These are phyloP conservation scores for Lipomyces chichibuensis DNA, from an alignment of 805 yeast species.

Conservation along the genomic window DNA sequence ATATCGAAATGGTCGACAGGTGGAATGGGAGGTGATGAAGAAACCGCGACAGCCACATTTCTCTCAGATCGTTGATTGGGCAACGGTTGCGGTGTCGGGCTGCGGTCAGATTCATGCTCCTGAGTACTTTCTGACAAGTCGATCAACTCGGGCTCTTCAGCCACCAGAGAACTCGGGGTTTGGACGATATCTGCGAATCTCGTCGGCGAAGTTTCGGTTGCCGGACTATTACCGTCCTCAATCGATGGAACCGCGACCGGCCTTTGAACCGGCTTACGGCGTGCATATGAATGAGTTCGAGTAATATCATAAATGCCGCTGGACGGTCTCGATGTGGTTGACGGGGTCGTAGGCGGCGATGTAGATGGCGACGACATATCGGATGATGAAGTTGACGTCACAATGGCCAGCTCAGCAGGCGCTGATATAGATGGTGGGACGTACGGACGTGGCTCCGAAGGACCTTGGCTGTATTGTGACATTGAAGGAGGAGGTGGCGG, in stretches of 20 bases:
- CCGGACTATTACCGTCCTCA: neutral
- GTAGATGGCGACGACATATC: constrained; percentile 10
- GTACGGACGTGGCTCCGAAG: constrained; percentile 19
- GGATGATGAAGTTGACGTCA: neutral
- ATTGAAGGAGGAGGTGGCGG: constrained; percentile 26
- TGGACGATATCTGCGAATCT: neutral
- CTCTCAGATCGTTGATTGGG: neutral
- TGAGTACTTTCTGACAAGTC: neutral
- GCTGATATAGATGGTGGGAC: constrained; percentile 9
- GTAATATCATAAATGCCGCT: neutral
- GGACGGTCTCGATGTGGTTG: constrained; percentile 8
- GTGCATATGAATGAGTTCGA: neutral
- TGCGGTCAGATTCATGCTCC: neutral
- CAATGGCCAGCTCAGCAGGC: neutral
- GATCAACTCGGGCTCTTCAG: constrained; percentile 1
- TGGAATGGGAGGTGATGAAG: neutral
- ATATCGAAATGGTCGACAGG: constrained; percentile 14
- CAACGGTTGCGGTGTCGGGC: neutral
- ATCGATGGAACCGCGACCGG: constrained; percentile 5
- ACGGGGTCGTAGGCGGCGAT: constrained; percentile 8
- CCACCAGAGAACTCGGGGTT: neutral
- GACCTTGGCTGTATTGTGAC: constrained; percentile 14
- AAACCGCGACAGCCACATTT: neutral
- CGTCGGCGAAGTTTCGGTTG: neutral
- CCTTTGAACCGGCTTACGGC: constrained; percentile 18